Base-by-base conservation (phyloP, 306 rosid species). In the Mucuna pruriens region DNA sequence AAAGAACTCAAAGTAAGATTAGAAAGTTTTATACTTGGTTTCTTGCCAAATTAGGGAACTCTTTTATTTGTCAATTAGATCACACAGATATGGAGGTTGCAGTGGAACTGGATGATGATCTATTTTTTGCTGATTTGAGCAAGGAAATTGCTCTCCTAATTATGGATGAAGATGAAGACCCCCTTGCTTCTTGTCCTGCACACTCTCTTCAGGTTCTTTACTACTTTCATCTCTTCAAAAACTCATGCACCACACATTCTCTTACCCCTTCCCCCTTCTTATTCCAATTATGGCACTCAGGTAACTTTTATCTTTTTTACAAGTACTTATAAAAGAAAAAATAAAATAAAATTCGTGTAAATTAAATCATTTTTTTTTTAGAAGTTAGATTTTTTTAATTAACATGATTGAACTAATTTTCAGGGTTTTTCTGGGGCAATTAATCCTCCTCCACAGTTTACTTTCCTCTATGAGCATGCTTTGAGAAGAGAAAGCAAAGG, bases 91-190 rank as follows among this genome's bases (percentile, higher is more conserved):
- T 91, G 97, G 95, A 91, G 70, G 82, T 88, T 54, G 84, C 87
- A 13, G 26, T 85, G 80, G 92, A 91, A 48, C 69, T 88, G 0
- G 97, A 93, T 83, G 97, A 93, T 86, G 97, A 95, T 82, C 80
- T 86, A 63, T 87, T 88, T 62, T 93, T 95, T 88, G 97, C 91
- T 51, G 93, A 95, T 84, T 87, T 95, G 73, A 93, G 91, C 88
- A 95, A 87, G 83, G 98, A 95, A 75, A 91, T 95, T 65, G 85
- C 97, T 72, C 97, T 91, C 46, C 82, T 95, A 10, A 92, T 95
- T 52, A 91, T 93, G 99, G 98, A 95, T 55, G 98, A 95, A 74
- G 94, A 93, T 40, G 97, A 95, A 46, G 91, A 87, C 69, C 91
- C 92, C 0, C 71, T 86, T 70, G 78, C 87, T 46, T 74, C 51